A percentile compares a stretch with the other conserved stretches of the same genome.
These are phyloP conservation scores for Austroboletus eburneus DNA, from an alignment of 768 basidiomycete genomes.

Conservation along the genomic window DNA sequence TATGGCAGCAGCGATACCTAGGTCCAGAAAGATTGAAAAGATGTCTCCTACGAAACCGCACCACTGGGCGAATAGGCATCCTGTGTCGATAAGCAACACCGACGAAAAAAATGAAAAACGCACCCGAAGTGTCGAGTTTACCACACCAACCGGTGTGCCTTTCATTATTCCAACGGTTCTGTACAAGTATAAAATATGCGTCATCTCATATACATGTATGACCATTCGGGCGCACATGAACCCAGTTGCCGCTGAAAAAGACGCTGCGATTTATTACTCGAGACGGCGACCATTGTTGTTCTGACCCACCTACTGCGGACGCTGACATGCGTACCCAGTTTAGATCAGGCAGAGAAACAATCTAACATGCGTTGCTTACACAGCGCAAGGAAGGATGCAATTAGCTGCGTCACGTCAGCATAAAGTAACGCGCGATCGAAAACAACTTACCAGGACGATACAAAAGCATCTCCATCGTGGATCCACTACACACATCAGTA, in stretches of 20 bases:
- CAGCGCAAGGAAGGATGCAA: not conserved
- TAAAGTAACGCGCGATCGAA: too few relatives aligned
- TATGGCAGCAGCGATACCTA: not conserved
- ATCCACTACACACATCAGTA: slow-evolving; percentile 1
- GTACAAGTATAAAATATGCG: not conserved
- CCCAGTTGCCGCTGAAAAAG: not conserved
- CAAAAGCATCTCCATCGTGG: not conserved
- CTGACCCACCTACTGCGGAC: not conserved
- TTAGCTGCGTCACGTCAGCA: not conserved
- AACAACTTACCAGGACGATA: not conserved
- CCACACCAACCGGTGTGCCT: not conserved
- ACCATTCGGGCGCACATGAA: not conserved
- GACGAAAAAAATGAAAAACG: not conserved
- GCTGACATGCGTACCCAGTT: not conserved
- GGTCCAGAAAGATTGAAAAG: not conserved
- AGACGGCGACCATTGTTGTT: not conserved
- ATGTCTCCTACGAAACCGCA: not conserved
- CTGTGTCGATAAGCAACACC: not conserved
- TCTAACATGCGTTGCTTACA: not conserved
- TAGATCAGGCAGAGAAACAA: not conserved
- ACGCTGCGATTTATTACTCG: not conserved
- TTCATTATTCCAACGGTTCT: not conserved
- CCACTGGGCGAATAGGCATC: not conserved
- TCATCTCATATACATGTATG: not conserved
- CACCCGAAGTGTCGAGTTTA: not conserved